phyloP scores from a whole-genome alignment of 1,139 yeast species.

The Taphrina sp. region DNA sequence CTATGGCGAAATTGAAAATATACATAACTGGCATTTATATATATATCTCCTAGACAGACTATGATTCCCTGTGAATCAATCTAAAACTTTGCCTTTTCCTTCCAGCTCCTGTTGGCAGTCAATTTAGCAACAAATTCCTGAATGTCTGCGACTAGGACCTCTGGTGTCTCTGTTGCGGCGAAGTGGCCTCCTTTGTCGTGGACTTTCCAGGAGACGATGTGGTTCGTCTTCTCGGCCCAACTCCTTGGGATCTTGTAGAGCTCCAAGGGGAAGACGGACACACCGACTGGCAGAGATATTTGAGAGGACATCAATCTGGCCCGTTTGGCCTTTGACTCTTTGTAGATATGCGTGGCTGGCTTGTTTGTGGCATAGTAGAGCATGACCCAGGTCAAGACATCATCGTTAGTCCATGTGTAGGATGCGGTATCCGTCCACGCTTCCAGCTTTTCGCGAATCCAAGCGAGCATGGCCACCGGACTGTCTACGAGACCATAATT shows the following conservation, averaged over 20 bases:
- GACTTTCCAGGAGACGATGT: conserved; percentile 10
- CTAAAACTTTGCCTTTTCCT: conserved; percentile 27
- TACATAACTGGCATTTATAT: no score
- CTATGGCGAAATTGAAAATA: no score
- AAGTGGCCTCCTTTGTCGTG: conserved; percentile 32
- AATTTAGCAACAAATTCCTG: conserved; percentile 16
- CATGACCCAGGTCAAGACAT: conserved; percentile 30
- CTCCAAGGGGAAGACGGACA: conserved; percentile 28
- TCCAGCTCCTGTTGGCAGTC: conserved; percentile 12
- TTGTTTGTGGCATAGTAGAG: conserved; percentile 22
- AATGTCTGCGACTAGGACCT: conserved; percentile 25
- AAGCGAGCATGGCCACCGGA: conserved; percentile 33
- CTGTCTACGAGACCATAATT: conserved; percentile 24
- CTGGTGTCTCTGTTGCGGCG: conserved; percentile 31
- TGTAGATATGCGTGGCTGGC: conserved; percentile 31
- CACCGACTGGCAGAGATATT: conserved; percentile 26
- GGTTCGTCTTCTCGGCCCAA: conserved; percentile 20
- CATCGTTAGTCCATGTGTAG: conserved; percentile 27
- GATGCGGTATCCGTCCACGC: conserved; percentile 21
- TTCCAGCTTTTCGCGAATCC: conserved; percentile 30
- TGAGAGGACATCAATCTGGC: neutral
- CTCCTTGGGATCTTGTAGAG: conserved; percentile 24
- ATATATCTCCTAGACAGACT: no score
- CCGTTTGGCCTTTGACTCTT: conserved; percentile 2
- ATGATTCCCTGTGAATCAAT: no score